Percentiles rank a stretch among this genome's conserved stretches.
These are phyloP conservation scores for Myrica gale DNA, from an alignment of 306 rosid genomes.

Conservation along the genomic window DNA sequence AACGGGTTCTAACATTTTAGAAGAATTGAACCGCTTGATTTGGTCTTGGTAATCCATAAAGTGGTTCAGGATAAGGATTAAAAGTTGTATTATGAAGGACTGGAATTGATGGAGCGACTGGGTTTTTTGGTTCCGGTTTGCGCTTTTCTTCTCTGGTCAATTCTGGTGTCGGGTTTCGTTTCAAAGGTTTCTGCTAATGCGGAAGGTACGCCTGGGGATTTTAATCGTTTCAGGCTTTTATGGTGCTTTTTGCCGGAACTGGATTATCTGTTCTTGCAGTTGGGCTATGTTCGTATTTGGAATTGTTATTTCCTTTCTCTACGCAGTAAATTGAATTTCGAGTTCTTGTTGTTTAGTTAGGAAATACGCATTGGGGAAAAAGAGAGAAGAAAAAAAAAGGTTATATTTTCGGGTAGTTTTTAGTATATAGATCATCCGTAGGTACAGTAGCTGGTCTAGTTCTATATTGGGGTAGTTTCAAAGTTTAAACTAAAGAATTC, in stretches of 20 bases:
- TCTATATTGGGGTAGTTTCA: no score
- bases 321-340: background rate
- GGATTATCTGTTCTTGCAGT: conserved; percentile 21
- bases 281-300: background rate
- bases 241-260: background rate
- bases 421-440: no score
- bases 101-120: conserved; percentile 34
- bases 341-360: background rate
- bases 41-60: background rate
- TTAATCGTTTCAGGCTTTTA: no score
- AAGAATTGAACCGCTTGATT: background rate
- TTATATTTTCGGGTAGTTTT: no score
- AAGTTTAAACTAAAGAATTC: no score
- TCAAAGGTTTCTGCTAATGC: conserved; percentile 50
- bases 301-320: background rate
- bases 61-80: background rate
- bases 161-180: conserved; percentile 53
- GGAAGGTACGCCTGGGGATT: conserved; percentile 49
- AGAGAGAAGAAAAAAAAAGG: no score
- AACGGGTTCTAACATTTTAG: background rate
- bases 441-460: background rate
- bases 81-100: conserved; percentile 14
- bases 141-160: conserved; percentile 39
- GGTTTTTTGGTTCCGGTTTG: conserved; percentile 36
- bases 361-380: background rate